These are phyloP conservation scores for Neofusicoccum cordaticola DNA, from an alignment of 2,329 filamentous ascomycete genomes.

Conservation along the genomic window DNA sequence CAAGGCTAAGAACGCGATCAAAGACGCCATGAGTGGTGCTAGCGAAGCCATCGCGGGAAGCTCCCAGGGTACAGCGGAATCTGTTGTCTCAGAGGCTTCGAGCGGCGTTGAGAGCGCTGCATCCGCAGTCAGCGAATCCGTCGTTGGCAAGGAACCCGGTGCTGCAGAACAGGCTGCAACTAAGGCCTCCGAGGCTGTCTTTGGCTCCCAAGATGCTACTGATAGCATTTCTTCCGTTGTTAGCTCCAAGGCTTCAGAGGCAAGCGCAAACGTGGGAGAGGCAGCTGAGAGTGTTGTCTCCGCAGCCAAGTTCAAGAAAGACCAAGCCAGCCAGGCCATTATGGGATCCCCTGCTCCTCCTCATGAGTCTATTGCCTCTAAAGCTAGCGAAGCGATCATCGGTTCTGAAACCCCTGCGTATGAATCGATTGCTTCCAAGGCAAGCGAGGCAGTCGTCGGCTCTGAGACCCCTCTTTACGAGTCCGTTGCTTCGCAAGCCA, in stretches of 20 bases:
- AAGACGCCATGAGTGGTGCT: slow-evolving; percentile 19
- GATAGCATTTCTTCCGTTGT: slow-evolving; percentile 37
- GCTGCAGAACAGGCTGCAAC: slow-evolving; percentile 33
- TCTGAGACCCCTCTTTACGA: slow-evolving; percentile 52
- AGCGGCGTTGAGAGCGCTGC: slow-evolving; percentile 23
- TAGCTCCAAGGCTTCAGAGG: slow-evolving; percentile 23
- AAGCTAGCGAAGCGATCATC: slow-evolving; percentile 44
- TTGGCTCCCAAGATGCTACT: slow-evolving; percentile 16
- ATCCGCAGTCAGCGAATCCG: slow-evolving; percentile 25
- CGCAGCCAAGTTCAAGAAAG: slow-evolving; percentile 22
- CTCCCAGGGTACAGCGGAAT: slow-evolving; percentile 35
- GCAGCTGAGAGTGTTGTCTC: slow-evolving; percentile 24
- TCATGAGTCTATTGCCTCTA: slow-evolving; percentile 30
- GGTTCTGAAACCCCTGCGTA: slow-evolving; percentile 45
- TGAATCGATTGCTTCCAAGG: slow-evolving; percentile 45
- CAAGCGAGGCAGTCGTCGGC: slow-evolving; percentile 46
- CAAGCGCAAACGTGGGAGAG: slow-evolving; percentile 18
- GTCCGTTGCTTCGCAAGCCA: slow-evolving; percentile 32
- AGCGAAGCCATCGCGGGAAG: slow-evolving; percentile 29
- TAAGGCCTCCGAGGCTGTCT: slow-evolving; percentile 32
- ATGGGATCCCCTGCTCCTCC: slow-evolving; percentile 21
- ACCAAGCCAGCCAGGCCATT: slow-evolving; percentile 25
- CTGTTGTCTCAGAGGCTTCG: slow-evolving; percentile 31
- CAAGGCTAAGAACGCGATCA: slow-evolving; percentile 38
- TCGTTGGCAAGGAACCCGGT: slow-evolving; percentile 24